These are phyloP conservation scores for Wickerhamiella kazuoi DNA, from an alignment of 805 yeast genomes.

Conservation along the genomic window DNA sequence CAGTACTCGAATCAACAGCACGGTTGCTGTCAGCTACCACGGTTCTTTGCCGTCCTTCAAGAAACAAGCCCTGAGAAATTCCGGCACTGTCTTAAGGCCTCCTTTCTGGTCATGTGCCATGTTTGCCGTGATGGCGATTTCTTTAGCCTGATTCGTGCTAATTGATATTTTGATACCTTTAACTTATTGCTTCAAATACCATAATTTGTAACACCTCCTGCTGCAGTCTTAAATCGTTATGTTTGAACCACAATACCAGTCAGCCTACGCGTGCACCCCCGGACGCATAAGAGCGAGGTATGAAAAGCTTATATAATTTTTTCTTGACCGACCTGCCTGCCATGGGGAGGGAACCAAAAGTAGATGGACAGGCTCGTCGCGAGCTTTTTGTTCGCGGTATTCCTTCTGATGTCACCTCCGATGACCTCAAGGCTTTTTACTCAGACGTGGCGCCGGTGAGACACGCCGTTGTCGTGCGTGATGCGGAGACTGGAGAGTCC, in stretches of 20 bases:
- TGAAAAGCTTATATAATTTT: constrained; percentile 7
- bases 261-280: too few species aligned
- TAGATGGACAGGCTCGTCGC: constrained; percentile 7
- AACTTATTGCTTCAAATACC: too few species aligned
- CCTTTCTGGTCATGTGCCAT: too few species aligned
- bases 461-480: constrained; percentile 84
- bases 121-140: too few species aligned
- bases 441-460: constrained; percentile 87
- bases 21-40: not conserved
- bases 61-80: too few species aligned
- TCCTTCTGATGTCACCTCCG: constrained; percentile 66
- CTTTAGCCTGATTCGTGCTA: too few species aligned
- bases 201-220: too few species aligned
- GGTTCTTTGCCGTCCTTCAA: not conserved
- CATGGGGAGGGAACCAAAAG: not conserved
- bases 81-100: too few species aligned
- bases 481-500: constrained; percentile 48
- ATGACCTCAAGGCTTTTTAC: constrained; percentile 65
- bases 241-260: too few species aligned
- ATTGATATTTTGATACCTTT: too few species aligned
- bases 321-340: constrained; percentile 1
- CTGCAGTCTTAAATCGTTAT: too few species aligned
- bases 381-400: constrained; percentile 66
- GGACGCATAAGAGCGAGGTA: too few species aligned
- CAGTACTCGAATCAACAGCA: not conserved